Evolutionary conservation across 257 asterid genomes (phyloP).

Genomic region (Solanum rostratum): DNA sequence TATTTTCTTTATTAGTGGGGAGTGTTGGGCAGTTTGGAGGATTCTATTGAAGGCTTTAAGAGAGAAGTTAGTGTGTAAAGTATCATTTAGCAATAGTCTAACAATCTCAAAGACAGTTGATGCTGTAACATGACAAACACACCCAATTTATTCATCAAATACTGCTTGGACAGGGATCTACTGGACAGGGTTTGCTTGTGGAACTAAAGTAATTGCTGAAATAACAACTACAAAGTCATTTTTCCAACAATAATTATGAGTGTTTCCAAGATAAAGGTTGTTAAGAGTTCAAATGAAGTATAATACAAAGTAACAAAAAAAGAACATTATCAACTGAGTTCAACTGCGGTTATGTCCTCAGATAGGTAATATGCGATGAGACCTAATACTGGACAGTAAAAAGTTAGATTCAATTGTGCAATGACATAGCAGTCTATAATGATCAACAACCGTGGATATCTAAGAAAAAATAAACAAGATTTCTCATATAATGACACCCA

Average conservation of each 20-base stretch:
- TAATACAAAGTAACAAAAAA: not conserved
- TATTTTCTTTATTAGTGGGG: not conserved
- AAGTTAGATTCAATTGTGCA: not conserved
- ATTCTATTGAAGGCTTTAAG: not conserved
- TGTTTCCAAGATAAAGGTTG: not conserved
- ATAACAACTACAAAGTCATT: not conserved
- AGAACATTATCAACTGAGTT: not conserved
- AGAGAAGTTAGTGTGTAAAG: not conserved
- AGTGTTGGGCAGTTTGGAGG: not conserved
- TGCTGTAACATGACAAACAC: not conserved
- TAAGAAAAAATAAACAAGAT: not conserved
- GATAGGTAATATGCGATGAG: not conserved
- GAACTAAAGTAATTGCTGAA: not conserved
- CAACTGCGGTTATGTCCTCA: not conserved
- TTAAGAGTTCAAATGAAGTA: not conserved
- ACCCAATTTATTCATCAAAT: not conserved
- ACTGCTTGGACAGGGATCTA: not conserved
- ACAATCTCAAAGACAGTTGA: not conserved
- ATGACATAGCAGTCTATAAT: not conserved
- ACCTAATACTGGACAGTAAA: not conserved
- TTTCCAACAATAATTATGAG: not conserved
- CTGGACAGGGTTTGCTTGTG: not conserved
- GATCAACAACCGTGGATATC: not conserved
- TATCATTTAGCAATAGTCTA: not conserved
- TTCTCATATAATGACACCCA: not conserved